A percentile compares a stretch with the other conserved stretches of the same genome.
Evolutionary conservation across 371 early-diverging fungal species (phyloP).

Genomic region (Chytridium lagenaria): DNA sequence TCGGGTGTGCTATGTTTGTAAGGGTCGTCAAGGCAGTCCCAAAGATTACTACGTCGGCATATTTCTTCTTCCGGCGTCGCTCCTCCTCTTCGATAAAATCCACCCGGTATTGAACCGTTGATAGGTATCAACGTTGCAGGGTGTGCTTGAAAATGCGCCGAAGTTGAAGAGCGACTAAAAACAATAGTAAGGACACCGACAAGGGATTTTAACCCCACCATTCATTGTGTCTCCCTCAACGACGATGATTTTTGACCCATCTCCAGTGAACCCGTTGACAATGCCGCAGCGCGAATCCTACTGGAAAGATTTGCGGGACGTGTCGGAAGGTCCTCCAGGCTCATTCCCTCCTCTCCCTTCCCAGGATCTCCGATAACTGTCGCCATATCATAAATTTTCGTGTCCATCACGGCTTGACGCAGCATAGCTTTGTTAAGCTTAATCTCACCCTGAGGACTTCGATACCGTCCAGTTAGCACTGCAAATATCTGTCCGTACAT

Average conservation of each 20-base stretch:
- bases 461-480: slow-evolving; percentile 20
- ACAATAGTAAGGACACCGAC: neutral
- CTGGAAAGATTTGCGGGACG: neutral
- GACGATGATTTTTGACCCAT: slow-evolving; percentile 27
- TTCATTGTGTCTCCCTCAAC: slow-evolving; percentile 30
- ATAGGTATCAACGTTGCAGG: slow-evolving; percentile 24
- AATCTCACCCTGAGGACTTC: slow-evolving; percentile 10
- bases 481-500: slow-evolving; percentile 22
- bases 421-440: slow-evolving; percentile 13
- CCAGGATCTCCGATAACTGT: neutral
- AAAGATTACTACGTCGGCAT: slow-evolving; percentile 55
- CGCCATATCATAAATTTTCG: slow-evolving; percentile 17
- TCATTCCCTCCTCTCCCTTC: neutral
- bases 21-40: slow-evolving; percentile 52
- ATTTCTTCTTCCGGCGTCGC: slow-evolving; percentile 56
- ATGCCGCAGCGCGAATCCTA: slow-evolving; percentile 16
- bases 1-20: slow-evolving; percentile 34
- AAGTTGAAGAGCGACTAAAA: slow-evolving; percentile 29
- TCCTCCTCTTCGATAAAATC: slow-evolving; percentile 56
- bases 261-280: slow-evolving; percentile 6
- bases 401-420: slow-evolving; percentile 20
- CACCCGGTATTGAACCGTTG: slow-evolving; percentile 49
- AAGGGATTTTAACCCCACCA: slow-evolving; percentile 18
- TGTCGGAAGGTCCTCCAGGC: neutral
- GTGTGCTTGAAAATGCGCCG: slow-evolving; percentile 27